These are phyloP conservation scores for Didymella pomorum DNA, from an alignment of 2,329 filamentous ascomycete species.

Conservation along the genomic window DNA sequence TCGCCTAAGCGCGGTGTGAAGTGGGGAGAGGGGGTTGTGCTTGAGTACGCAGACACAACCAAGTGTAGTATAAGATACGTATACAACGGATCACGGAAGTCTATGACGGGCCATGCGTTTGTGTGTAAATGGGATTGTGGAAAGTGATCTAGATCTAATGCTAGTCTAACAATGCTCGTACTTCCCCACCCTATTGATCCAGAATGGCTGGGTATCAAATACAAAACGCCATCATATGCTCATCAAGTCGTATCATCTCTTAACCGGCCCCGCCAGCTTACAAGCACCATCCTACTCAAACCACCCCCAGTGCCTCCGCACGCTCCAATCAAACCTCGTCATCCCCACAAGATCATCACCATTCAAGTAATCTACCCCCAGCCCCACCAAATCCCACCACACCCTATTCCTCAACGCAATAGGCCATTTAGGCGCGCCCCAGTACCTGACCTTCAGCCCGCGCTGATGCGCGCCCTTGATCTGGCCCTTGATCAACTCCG, in stretches of 20 bases:
- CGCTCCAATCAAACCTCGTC: constrained; percentile 58
- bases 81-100: background rate
- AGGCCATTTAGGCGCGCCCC: constrained; percentile 65
- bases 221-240: constrained; percentile 17
- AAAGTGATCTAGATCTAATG: constrained; percentile 1
- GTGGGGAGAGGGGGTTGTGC: too few species aligned
- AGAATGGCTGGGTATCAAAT: constrained; percentile 1
- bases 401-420: constrained; percentile 61
- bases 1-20: constrained; percentile 46
- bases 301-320: constrained; percentile 35
- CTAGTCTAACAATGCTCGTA: constrained; percentile 1
- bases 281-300: constrained; percentile 19
- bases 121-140: background rate
- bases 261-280: too few species aligned
- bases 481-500: constrained; percentile 59
- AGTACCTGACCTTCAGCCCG: constrained; percentile 65
- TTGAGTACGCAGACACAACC: background rate
- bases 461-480: constrained; percentile 60
- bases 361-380: constrained; percentile 65
- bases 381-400: constrained; percentile 62
- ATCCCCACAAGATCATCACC: constrained; percentile 65
- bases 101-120: background rate
- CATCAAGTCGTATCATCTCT: background rate
- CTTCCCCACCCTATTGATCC: background rate
- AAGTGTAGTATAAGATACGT: too few species aligned